Evolutionary conservation across 345 rosid genomes (phyloP).

Genomic region (Gossypium bickii): DNA sequence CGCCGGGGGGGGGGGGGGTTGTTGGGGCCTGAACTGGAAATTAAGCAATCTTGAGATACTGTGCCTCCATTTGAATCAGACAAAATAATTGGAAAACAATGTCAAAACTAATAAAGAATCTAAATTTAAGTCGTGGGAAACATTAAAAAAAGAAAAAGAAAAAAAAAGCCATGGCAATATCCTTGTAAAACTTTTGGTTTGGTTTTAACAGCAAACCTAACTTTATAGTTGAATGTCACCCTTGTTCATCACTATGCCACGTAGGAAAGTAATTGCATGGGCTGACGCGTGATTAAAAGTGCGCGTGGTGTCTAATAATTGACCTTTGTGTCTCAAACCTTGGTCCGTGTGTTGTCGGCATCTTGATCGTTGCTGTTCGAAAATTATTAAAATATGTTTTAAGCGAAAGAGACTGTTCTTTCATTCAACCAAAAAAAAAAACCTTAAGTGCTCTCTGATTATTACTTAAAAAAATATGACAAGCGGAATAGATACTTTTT

Average conservation of each 20-base stretch:
- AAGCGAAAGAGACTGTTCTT: neutral
- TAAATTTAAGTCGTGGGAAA: neutral
- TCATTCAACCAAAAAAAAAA: neutral
- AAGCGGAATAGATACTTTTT: neutral
- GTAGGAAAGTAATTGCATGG: neutral
- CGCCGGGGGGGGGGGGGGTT: neutral
- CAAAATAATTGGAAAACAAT: neutral
- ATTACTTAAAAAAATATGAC: neutral
- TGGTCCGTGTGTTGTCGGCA: neutral
- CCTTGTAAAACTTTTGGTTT: neutral
- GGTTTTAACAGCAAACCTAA: neutral
- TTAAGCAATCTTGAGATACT: conserved; percentile 5
- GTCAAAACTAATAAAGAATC: neutral
- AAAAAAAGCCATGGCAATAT: neutral
- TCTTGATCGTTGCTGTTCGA: neutral
- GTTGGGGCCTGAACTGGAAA: conserved; percentile 24
- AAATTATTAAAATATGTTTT: neutral
- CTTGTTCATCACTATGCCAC: neutral
- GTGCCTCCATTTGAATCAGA: too few relatives aligned
- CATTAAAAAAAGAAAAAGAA: neutral
- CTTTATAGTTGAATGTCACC: neutral
- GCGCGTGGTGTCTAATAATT: neutral
- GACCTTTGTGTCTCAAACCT: neutral
- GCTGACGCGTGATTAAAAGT: neutral
- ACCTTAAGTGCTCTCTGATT: neutral